Conservation (phyloP, 495 filamentous ascomycete genomes). For the Sabuloglossum arenarium region DNA sequence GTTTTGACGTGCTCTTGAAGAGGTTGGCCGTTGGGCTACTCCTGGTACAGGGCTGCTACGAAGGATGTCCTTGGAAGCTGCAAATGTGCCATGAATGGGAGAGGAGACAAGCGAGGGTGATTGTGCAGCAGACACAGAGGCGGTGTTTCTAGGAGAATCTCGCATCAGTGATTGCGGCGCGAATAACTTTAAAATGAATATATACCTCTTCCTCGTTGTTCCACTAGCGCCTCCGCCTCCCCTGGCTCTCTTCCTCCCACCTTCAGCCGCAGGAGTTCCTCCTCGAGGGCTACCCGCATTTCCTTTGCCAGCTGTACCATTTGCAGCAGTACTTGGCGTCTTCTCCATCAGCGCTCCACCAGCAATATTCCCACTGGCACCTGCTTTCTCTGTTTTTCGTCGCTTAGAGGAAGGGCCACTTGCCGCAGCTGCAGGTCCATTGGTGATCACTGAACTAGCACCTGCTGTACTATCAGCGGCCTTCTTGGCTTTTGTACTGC, state of each 20-base stretch:
- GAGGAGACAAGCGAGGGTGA: conserved; percentile 56
- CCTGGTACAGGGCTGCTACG: conserved; percentile 26
- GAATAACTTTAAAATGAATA: conserved; percentile 1
- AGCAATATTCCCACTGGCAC: conserved; percentile 16
- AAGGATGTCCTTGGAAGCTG: conserved; percentile 15
- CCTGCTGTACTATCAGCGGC: conserved; percentile 25
- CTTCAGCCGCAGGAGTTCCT: conserved; percentile 40
- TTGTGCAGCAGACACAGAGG: conserved; percentile 27
- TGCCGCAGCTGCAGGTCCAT: conserved; percentile 6
- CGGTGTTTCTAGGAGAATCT: conserved; percentile 23
- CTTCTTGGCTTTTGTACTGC: conserved; percentile 40
- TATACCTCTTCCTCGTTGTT: conserved; percentile 51
- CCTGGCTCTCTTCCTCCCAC: conserved; percentile 46
- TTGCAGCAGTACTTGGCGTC: conserved; percentile 39
- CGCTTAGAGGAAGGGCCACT: conserved; percentile 35
- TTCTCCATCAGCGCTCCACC: conserved; percentile 44
- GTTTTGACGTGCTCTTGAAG: conserved; percentile 34
- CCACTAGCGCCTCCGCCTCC: conserved; percentile 34
- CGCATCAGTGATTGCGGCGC: conserved; percentile 1
- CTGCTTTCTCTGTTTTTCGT: conserved; percentile 53
- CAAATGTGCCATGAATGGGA: conserved; percentile 30
- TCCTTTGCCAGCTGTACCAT: conserved; percentile 25
- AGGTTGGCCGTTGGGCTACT: conserved; percentile 29
- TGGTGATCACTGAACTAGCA: conserved; percentile 35
- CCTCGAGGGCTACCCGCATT: conserved; percentile 32